Evolutionary conservation across 2,329 filamentous ascomycete genomes (phyloP).

Genomic region (Fusarium annulatum): DNA sequence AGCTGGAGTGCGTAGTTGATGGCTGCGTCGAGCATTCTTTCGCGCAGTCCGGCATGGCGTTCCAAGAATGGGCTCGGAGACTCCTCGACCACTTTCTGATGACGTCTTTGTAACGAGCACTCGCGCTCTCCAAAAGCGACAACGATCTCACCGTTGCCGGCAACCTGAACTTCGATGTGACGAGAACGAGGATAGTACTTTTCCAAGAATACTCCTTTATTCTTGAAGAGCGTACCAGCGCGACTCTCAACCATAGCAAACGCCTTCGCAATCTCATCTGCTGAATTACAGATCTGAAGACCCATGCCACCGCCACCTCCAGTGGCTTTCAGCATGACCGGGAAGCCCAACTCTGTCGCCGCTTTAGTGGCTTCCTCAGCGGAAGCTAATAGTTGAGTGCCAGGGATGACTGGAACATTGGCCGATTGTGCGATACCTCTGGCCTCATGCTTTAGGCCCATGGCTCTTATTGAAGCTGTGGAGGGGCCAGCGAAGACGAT

Average conservation of each 20-base stretch:
- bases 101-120: conserved; percentile 73
- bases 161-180: background rate
- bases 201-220: background rate
- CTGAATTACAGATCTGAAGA: background rate
- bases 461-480: background rate
- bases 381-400: background rate
- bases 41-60: background rate
- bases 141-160: conserved; percentile 5
- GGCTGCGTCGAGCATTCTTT: background rate
- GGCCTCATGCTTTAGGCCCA: background rate
- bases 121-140: conserved; percentile 73
- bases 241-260: background rate
- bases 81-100: conserved; percentile 68
- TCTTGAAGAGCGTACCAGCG: background rate
- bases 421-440: background rate
- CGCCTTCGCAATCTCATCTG: background rate
- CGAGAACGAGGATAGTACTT: background rate
- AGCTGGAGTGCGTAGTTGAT: background rate
- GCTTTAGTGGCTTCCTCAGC: background rate
- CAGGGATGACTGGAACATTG: background rate
- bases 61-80: background rate
- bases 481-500: background rate
- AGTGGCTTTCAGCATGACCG: background rate
- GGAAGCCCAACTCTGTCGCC: background rate
- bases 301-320: background rate